Evolutionary conservation across 73 alveolate species (phyloP).

Genomic region (Effrenium voratum): DNA sequence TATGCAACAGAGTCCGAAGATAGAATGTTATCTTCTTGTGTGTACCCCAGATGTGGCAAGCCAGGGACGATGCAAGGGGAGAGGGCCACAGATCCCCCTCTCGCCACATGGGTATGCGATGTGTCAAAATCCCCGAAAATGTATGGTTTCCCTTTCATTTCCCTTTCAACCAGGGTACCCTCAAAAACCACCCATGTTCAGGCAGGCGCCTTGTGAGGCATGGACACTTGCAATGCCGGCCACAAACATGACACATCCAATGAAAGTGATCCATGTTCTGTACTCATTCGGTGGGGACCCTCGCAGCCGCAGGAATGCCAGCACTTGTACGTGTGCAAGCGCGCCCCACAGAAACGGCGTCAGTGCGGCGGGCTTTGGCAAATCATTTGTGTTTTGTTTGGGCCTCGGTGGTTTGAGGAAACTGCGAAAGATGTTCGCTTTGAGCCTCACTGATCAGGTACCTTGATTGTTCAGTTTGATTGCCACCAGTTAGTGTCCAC

Average conservation of each 20-base stretch:
- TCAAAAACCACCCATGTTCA: background rate
- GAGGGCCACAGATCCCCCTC: no score
- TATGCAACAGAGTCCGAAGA: no score
- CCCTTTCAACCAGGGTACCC: background rate
- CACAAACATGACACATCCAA: background rate
- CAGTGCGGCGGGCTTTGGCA: no score
- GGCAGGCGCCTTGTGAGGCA: background rate
- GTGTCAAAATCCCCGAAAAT: background rate
- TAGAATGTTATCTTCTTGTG: no score
- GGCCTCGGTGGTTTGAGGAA: background rate
- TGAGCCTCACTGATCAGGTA: background rate
- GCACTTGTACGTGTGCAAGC: conserved; percentile 73
- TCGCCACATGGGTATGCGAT: no score
- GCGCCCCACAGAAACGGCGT: background rate
- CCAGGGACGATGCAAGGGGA: no score
- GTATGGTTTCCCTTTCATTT: background rate
- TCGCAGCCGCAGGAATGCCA: background rate
- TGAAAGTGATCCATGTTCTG: background rate
- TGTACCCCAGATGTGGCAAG: no score
- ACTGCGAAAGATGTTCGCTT: background rate
- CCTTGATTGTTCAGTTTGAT: no score
- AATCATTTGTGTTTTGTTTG: no score
- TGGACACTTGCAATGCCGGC: background rate
- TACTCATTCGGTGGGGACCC: background rate
- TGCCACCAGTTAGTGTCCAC: background rate